Conservation (phyloP, 2,329 filamentous ascomycete genomes). For the Domatiomyces globalis region DNA sequence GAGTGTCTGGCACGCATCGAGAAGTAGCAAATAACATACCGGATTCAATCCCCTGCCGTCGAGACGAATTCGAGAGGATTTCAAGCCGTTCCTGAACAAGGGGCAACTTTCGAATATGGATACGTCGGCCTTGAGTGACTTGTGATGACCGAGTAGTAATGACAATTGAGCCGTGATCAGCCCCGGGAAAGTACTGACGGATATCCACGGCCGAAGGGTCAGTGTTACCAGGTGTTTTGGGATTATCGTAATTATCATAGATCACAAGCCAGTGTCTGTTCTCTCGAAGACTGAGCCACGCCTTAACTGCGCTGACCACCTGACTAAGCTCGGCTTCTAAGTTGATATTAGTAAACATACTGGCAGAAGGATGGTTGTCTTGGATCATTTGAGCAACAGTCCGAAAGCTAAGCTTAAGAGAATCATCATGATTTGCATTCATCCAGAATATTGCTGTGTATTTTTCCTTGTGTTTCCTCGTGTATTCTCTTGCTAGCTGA, state of each 20-base stretch:
- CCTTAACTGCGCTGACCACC: background rate
- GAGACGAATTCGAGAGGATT: conserved; percentile 7
- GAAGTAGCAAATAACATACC: conserved; percentile 3
- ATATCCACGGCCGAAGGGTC: conserved; percentile 9
- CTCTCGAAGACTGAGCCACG: conserved; percentile 11
- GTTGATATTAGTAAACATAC: no score
- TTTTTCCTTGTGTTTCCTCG: conserved; percentile 21
- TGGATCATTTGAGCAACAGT: background rate
- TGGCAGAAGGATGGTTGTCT: no score
- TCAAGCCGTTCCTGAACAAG: conserved; percentile 5
- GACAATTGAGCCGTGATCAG: conserved; percentile 13
- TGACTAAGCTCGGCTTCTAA: no score
- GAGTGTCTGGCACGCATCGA: background rate
- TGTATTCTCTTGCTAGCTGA: conserved; percentile 28
- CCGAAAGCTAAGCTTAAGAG: conserved; percentile 23
- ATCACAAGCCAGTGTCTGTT: conserved; percentile 18
- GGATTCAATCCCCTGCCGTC: conserved; percentile 4
- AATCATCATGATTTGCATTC: conserved; percentile 26
- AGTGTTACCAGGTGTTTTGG: conserved; percentile 1
- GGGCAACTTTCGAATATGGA: conserved; percentile 3
- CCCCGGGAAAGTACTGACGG: conserved; percentile 8
- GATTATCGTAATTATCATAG: conserved; percentile 17
- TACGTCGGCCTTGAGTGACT: conserved; percentile 1
- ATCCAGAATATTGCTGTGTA: conserved; percentile 34
- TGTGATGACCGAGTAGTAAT: conserved; percentile 14